These are phyloP conservation scores for Camelina laxa DNA, from an alignment of 345 rosid species.

Conservation along the genomic window DNA sequence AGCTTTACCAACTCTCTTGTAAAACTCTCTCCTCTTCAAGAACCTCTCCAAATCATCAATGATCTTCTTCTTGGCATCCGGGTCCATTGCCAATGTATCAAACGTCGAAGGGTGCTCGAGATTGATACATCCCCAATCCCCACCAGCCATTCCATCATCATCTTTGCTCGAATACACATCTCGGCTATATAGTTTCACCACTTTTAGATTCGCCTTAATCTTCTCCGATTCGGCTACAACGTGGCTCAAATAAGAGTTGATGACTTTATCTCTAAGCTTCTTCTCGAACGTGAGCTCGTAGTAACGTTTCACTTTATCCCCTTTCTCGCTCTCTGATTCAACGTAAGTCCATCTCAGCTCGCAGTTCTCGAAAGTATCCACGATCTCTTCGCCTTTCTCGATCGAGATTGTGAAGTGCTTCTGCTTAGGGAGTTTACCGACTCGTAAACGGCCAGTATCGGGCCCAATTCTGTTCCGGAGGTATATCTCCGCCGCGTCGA, in stretches of 20 bases:
- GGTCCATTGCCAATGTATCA: slow-evolving; percentile 57
- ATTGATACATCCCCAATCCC: slow-evolving; percentile 53
- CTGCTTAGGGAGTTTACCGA: slow-evolving; percentile 48
- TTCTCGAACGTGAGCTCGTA: slow-evolving; percentile 54
- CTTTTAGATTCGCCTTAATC: slow-evolving; percentile 47
- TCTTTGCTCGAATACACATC: slow-evolving; percentile 33
- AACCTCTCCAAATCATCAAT: slow-evolving; percentile 57
- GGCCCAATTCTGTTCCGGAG: slow-evolving; percentile 56
- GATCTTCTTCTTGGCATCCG: slow-evolving; percentile 47
- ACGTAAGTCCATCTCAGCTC: slow-evolving; percentile 46
- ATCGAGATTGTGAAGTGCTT: slow-evolving; percentile 43
- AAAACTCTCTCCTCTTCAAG: slow-evolving; percentile 54
- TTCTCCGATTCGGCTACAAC: slow-evolving; percentile 42
- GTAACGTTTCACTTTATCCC: slow-evolving; percentile 17
- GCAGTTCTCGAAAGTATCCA: slow-evolving; percentile 38
- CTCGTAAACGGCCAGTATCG: slow-evolving; percentile 42
- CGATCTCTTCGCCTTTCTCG: slow-evolving; percentile 49
- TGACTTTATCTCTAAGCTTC: slow-evolving; percentile 44
- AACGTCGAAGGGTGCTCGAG: slow-evolving; percentile 61
- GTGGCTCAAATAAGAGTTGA: slow-evolving; percentile 42
- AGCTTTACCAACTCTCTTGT: slow-evolving; percentile 58
- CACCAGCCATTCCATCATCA: slow-evolving; percentile 30
- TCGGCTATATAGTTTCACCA: slow-evolving; percentile 49
- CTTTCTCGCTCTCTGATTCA: slow-evolving; percentile 29
- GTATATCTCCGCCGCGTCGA: slow-evolving; percentile 54